A percentile compares a stretch with the other conserved stretches of the same genome.
phyloP scores from a whole-genome alignment of 2,329 filamentous ascomycete genomes.

The Hymenoscyphus infarciens region DNA sequence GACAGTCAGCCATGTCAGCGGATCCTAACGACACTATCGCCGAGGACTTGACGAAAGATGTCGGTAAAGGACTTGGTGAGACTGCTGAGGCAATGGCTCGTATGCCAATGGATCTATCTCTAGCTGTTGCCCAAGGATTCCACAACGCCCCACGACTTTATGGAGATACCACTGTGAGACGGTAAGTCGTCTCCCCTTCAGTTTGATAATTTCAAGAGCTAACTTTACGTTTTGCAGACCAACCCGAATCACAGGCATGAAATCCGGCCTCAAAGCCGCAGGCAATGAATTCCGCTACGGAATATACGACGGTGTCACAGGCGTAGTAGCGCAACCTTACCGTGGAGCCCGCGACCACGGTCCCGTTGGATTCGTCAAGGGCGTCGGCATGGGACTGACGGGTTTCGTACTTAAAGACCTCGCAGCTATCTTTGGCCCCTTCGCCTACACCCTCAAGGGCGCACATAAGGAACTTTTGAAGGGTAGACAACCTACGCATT shows the following conservation, averaged over 20 bases:
- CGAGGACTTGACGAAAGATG: conserved; percentile 28
- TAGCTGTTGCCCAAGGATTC: conserved; percentile 64
- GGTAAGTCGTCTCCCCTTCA: conserved; percentile 8
- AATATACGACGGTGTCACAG: conserved; percentile 62
- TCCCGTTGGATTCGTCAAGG: conserved; percentile 48
- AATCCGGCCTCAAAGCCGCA: conserved; percentile 59
- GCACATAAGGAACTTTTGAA: conserved; percentile 57
- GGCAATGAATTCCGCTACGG: conserved; percentile 60
- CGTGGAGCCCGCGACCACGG: conserved; percentile 55
- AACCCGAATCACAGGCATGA: conserved; percentile 60
- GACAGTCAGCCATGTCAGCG: conserved; percentile 22
- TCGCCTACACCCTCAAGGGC: conserved; percentile 63
- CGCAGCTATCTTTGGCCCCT: conserved; percentile 55
- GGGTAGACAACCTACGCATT: conserved; percentile 48
- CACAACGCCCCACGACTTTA: conserved; percentile 69
- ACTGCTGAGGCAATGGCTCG: conserved; percentile 29
- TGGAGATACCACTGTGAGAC: conserved; percentile 64
- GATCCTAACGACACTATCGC: conserved; percentile 25
- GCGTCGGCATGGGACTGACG: conserved; percentile 58
- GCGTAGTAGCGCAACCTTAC: conserved; percentile 57
- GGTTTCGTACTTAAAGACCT: conserved; percentile 64
- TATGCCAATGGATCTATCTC: conserved; percentile 57
- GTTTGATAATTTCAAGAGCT: background rate
- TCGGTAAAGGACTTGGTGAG: conserved; percentile 30
- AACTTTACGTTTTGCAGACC: conserved; percentile 40